Evolutionary conservation across 306 rosid genomes (phyloP).

Genomic region (Amphicarpaea edgeworthii): DNA sequence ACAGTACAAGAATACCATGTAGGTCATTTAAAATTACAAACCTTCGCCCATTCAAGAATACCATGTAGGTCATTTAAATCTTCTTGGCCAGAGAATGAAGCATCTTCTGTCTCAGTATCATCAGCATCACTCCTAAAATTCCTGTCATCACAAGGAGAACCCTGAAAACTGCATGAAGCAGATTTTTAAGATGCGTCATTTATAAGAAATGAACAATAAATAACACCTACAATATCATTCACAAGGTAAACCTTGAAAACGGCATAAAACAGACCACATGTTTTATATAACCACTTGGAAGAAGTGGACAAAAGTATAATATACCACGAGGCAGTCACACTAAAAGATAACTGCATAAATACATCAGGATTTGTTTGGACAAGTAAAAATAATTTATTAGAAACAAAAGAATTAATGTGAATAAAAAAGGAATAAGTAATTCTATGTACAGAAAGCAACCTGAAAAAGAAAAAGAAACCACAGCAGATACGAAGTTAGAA

Average conservation of each 20-base stretch:
- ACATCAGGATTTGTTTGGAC: slow-evolving; percentile 5
- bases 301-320: slow-evolving; percentile 28
- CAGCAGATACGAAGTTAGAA: slow-evolving; percentile 9
- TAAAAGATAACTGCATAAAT: slow-evolving; percentile 5
- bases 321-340: neutral
- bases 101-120: slow-evolving; percentile 94
- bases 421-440: slow-evolving; percentile 6
- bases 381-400: neutral
- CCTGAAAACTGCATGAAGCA: slow-evolving; percentile 81
- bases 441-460: slow-evolving; percentile 7
- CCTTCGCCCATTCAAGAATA: slow-evolving; percentile 99
- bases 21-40: slow-evolving; percentile 47
- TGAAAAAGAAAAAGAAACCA: slow-evolving; percentile 14
- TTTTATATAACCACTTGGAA: slow-evolving; percentile 22
- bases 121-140: slow-evolving; percentile 91
- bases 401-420: neutral
- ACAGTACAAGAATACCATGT: too few species aligned
- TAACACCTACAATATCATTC: slow-evolving; percentile 76
- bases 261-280: slow-evolving; percentile 47
- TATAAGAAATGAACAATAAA: slow-evolving; percentile 34
- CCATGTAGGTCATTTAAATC: slow-evolving; percentile 81
- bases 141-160: slow-evolving; percentile 96
- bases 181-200: slow-evolving; percentile 29
- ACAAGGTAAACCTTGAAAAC: slow-evolving; percentile 73
- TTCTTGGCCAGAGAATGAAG: slow-evolving; percentile 94